phyloP scores from a whole-genome alignment of 2,329 filamentous ascomycete genomes.

The Cercospora zeae-maydis region DNA sequence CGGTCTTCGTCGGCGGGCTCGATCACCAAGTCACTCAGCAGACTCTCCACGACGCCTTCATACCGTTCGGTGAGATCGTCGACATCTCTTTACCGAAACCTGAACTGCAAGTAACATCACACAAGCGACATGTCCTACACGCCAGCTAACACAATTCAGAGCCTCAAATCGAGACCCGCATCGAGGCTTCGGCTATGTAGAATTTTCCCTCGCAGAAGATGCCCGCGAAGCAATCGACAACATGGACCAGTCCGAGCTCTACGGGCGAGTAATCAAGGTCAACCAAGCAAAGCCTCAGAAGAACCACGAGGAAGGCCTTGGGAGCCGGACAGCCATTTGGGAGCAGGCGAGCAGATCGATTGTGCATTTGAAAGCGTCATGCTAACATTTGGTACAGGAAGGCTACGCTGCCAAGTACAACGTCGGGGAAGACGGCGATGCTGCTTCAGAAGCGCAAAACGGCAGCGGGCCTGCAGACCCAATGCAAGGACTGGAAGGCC shows the following conservation, averaged over 20 bases:
- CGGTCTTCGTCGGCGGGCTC: conserved; percentile 87
- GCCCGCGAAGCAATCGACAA: conserved; percentile 96
- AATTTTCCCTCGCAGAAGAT: conserved; percentile 82
- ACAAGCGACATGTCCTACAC: not conserved
- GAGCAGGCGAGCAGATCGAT: conserved; percentile 67
- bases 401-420: conserved; percentile 88
- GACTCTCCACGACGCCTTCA: conserved; percentile 83
- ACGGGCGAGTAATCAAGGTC: conserved; percentile 87
- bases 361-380: not conserved
- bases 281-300: conserved; percentile 89
- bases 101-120: conserved; percentile 53
- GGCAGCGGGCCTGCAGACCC: conserved; percentile 44
- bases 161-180: conserved; percentile 73
- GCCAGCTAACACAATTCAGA: conserved; percentile 15
- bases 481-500: conserved; percentile 91
- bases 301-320: conserved; percentile 78
- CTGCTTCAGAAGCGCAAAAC: conserved; percentile 44
- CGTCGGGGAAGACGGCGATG: conserved; percentile 73
- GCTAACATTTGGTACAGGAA: conserved; percentile 57
- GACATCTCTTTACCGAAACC: conserved; percentile 88
- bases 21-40: conserved; percentile 70
- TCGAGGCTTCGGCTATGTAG: conserved; percentile 92
- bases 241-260: conserved; percentile 96
- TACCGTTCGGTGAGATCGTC: conserved; percentile 93
- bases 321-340: conserved; percentile 93